Percentiles rank a stretch among this genome's conserved stretches.
Conservation (phyloP, 768 basidiomycete species). For the Serendipita vermifera region DNA sequence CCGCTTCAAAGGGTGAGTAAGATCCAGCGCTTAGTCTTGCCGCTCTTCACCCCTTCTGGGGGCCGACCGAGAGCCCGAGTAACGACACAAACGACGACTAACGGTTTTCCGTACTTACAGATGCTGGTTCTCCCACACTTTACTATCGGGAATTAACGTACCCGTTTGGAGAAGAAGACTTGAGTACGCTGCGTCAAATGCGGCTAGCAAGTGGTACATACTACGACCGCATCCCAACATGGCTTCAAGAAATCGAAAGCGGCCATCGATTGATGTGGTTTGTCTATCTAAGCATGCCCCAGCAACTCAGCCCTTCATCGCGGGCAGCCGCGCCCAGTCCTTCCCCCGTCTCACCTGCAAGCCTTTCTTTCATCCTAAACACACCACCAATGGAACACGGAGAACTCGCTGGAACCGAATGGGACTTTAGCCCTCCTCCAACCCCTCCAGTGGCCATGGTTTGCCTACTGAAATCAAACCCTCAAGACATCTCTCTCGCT, state of each 20-base stretch:
- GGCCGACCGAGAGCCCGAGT: too few relatives aligned
- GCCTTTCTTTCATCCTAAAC: not conserved
- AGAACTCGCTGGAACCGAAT: not conserved
- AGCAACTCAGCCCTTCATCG: not conserved
- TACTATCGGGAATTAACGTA: not conserved
- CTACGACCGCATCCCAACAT: slow-evolving; percentile 3
- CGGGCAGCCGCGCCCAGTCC: not conserved
- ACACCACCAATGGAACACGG: not conserved
- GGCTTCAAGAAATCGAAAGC: not conserved
- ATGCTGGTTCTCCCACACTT: not conserved
- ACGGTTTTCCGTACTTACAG: too few relatives aligned
- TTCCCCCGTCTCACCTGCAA: not conserved
- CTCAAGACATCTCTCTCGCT: not conserved
- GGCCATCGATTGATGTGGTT: not conserved
- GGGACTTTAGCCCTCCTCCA: too few relatives aligned
- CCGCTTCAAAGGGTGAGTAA: too few relatives aligned
- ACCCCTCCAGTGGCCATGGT: slow-evolving; percentile 3
- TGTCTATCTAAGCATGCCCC: not conserved
- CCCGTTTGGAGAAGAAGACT: not conserved
- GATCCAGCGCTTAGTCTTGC: too few relatives aligned
- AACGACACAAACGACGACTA: too few relatives aligned
- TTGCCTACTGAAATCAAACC: slow-evolving; percentile 1
- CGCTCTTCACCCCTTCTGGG: too few relatives aligned
- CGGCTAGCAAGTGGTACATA: slow-evolving; percentile 3
- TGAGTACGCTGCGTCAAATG: not conserved